These are phyloP conservation scores for Ambrosia trifida DNA, from an alignment of 129 eudicot species.

Conservation along the genomic window DNA sequence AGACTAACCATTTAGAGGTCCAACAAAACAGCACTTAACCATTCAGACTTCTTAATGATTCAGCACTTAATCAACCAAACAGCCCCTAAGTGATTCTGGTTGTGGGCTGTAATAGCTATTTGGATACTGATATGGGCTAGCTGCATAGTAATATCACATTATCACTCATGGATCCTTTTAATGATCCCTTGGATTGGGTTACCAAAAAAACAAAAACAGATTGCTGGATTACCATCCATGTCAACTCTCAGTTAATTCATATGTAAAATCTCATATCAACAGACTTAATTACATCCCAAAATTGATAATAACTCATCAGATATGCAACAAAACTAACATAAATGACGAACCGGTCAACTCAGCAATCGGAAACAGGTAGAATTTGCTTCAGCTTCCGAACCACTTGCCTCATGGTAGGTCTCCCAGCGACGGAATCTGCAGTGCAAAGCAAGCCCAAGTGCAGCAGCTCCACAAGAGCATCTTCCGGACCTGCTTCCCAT, in stretches of 20 bases:
- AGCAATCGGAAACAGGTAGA: slow-evolving; percentile 27
- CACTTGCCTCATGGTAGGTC: slow-evolving; percentile 61
- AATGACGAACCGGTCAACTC: slow-evolving; percentile 18
- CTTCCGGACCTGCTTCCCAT: slow-evolving; percentile 55
- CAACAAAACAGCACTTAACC: too few species aligned
- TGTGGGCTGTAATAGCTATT: too few species aligned
- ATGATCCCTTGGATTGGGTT: background rate
- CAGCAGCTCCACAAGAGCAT: slow-evolving; percentile 42
- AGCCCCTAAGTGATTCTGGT: too few species aligned
- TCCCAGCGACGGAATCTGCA: slow-evolving; percentile 38
- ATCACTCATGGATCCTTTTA: too few species aligned
- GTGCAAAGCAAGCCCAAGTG: slow-evolving; percentile 56
- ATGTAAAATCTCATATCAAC: slow-evolving; percentile 14
- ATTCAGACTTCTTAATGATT: too few species aligned
- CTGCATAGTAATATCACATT: too few species aligned
- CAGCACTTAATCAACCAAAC: too few species aligned
- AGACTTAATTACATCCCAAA: slow-evolving; percentile 22
- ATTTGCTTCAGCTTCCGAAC: slow-evolving; percentile 53
- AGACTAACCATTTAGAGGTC: too few species aligned
- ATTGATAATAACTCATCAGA: slow-evolving; percentile 22
- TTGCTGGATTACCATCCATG: background rate
- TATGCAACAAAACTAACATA: slow-evolving; percentile 21
- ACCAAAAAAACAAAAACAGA: slow-evolving; percentile 1
- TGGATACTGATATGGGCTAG: too few species aligned
- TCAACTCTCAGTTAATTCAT: background rate